Evolutionary conservation across 148 eudicot species (phyloP).

Genomic region (Cornus controversa): DNA sequence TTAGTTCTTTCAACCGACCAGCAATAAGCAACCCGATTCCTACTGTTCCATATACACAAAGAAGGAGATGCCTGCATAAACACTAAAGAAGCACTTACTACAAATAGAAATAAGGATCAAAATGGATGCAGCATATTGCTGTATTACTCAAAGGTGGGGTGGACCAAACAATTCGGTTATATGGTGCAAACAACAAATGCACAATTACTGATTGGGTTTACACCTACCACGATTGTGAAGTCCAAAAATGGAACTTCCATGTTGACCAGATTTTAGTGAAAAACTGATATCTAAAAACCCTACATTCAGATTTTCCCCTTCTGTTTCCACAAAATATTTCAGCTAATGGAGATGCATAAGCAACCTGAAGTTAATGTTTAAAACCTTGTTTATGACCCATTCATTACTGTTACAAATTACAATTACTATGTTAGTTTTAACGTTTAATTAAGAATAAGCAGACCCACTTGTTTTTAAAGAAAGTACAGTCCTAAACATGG

Average conservation of each 20-base stretch:
- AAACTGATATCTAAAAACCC: no score
- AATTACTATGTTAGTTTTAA: no score
- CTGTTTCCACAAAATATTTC: no score
- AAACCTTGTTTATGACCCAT: no score
- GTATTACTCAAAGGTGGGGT: background rate
- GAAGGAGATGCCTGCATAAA: conserved; percentile 83
- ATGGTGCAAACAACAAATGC: background rate
- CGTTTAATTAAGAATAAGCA: no score
- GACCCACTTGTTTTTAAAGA: no score
- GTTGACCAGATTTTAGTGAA: no score
- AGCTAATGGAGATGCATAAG: background rate
- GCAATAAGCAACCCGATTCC: conserved; percentile 82
- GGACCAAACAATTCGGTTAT: background rate
- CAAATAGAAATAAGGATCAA: background rate
- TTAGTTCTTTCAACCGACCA: conserved; percentile 76
- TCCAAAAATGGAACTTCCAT: no score
- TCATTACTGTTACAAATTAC: no score
- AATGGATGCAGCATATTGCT: conserved; percentile 4
- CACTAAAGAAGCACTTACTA: conserved; percentile 20
- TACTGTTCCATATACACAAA: conserved; percentile 79
- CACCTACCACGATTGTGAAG: no score
- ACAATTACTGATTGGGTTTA: no score
- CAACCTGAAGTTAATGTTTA: background rate
- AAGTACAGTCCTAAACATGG: background rate
- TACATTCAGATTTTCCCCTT: no score